Evolutionary conservation across 116 monocot species (phyloP).

Genomic region (Posidonia oceanica): DNA sequence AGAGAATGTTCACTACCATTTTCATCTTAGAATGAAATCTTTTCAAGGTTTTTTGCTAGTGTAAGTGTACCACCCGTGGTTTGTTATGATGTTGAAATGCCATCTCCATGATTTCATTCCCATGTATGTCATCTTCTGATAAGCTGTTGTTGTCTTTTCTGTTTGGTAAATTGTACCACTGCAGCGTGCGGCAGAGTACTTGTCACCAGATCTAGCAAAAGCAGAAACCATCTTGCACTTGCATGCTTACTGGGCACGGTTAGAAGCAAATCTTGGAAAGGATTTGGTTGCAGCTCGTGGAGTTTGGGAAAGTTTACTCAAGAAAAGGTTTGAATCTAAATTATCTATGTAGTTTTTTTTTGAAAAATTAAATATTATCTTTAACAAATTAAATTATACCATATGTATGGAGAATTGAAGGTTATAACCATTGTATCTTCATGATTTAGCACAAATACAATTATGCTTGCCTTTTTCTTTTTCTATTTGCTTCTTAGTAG

Average conservation of each 20-base stretch:
- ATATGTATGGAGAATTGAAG: too few relatives aligned
- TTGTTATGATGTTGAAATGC: too few relatives aligned
- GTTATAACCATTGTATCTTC: too few relatives aligned
- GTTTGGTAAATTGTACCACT: not conserved
- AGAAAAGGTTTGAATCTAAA: conserved; percentile 52
- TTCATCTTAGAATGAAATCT: too few relatives aligned
- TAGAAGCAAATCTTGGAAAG: conserved; percentile 66
- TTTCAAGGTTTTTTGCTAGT: too few relatives aligned
- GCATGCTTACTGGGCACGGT: conserved; percentile 74
- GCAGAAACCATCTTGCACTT: conserved; percentile 48
- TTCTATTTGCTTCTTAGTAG: not conserved
- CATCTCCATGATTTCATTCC: too few relatives aligned
- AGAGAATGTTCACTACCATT: too few relatives aligned
- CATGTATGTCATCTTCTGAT: too few relatives aligned
- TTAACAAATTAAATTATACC: too few relatives aligned
- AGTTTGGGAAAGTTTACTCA: conserved; percentile 88
- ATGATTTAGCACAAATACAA: not conserved
- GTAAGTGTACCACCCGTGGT: too few relatives aligned
- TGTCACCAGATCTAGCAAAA: conserved; percentile 41
- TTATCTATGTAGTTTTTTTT: not conserved
- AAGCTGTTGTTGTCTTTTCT: too few relatives aligned
- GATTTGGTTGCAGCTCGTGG: conserved; percentile 74
- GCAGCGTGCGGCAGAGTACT: conserved; percentile 80
- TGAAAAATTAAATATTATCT: too few relatives aligned
- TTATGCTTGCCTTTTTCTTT: conserved; percentile 1